A percentile compares a stretch with the other conserved stretches of the same genome.
Evolutionary conservation across 306 rosid species (phyloP).

Genomic region (Cucumis melo): DNA sequence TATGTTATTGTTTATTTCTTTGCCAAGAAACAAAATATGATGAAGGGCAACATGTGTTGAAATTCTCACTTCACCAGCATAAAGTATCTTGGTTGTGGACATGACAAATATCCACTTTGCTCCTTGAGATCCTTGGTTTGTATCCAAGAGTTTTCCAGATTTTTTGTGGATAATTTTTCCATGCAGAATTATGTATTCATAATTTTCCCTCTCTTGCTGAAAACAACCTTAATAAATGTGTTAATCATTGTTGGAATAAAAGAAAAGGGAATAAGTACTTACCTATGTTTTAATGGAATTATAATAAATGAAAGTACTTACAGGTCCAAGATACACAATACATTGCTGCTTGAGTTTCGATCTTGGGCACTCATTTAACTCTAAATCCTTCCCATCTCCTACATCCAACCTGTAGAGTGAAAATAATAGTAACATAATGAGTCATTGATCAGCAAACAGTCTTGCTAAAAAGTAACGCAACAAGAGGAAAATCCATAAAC

Average conservation of each 20-base stretch:
- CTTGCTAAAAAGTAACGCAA: not conserved
- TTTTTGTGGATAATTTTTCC: conserved; percentile 45
- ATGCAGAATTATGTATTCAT: conserved; percentile 44
- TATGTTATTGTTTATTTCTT: conserved; percentile 9
- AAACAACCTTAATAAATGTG: not conserved
- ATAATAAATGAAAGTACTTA: conserved; percentile 25
- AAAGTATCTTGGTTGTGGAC: conserved; percentile 80
- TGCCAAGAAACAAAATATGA: not conserved
- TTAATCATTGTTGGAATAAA: not conserved
- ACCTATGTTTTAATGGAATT: not conserved
- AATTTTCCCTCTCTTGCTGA: conserved; percentile 70
- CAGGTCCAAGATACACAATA: conserved; percentile 93
- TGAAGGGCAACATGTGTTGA: not conserved
- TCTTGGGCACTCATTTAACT: conserved; percentile 43
- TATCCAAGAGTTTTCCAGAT: conserved; percentile 50
- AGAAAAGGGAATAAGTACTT: not conserved
- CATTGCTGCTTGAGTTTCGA: conserved; percentile 61
- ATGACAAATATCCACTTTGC: conserved; percentile 87
- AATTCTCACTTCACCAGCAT: conserved; percentile 70
- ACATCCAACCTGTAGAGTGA: conserved; percentile 54
- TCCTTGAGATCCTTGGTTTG: conserved; percentile 23
- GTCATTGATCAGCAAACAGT: not conserved
- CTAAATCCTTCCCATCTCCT: conserved; percentile 68
- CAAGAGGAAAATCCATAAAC: not conserved
- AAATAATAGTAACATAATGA: not conserved